phyloP scores from a whole-genome alignment of 2,329 filamentous ascomycete species.

The Aspergillus aculeatinus region DNA sequence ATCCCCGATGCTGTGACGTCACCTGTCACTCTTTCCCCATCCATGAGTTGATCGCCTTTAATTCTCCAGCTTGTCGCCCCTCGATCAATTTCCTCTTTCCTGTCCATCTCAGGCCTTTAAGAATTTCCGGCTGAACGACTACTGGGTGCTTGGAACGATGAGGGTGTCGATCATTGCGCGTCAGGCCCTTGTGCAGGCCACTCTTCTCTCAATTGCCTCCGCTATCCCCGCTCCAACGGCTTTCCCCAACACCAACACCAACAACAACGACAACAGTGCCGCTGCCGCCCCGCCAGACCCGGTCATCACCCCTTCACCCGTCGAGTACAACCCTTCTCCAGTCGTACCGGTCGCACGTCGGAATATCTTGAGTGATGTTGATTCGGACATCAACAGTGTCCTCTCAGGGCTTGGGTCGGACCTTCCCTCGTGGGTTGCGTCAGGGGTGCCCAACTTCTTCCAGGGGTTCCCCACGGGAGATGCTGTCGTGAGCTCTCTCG shows the following conservation, averaged over 20 bases:
- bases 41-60: neutral
- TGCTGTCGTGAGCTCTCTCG: conserved; percentile 1
- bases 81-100: neutral
- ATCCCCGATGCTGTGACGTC: neutral
- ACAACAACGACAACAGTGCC: neutral
- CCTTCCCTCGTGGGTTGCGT: conserved; percentile 1
- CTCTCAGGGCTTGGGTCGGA: conserved; percentile 3
- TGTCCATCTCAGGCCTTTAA: neutral
- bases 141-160: neutral
- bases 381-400: neutral
- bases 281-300: neutral
- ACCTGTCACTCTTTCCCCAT: neutral
- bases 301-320: neutral
- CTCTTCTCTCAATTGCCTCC: conserved; percentile 1
- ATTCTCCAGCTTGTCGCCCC: neutral
- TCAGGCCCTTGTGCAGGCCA: neutral
- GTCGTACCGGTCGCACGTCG: neutral
- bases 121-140: neutral
- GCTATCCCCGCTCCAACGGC: neutral
- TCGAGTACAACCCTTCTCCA: neutral
- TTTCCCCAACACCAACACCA: neutral
- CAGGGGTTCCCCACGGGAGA: conserved; percentile 1
- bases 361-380: neutral
- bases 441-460: conserved; percentile 3
- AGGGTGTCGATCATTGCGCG: neutral